Conservation (phyloP, 1,139 yeast species). For the Pichia sp. region DNA sequence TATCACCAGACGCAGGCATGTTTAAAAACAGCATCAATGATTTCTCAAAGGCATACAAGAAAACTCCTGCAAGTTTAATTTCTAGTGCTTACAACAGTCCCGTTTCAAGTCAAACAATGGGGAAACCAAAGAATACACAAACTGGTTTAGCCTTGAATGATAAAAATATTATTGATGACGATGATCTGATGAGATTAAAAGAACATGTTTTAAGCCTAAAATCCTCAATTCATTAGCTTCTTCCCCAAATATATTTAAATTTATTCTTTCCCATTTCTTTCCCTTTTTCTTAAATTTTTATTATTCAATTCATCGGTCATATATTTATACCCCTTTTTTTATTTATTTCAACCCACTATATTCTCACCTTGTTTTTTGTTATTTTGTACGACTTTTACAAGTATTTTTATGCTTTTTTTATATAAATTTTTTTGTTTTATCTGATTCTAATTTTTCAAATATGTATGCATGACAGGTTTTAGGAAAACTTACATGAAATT, state of each 20-base stretch:
- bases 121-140: neutral
- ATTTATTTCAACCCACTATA: neutral
- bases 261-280: neutral
- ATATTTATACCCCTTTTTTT: neutral
- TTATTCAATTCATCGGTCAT: neutral
- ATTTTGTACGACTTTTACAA: too few species aligned
- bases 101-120: neutral
- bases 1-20: conserved; percentile 5
- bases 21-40: conserved; percentile 3
- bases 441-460: too few species aligned
- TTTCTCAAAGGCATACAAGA: conserved; percentile 16
- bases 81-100: conserved; percentile 4
- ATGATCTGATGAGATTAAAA: conserved; percentile 25
- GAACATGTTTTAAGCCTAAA: conserved; percentile 27
- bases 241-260: neutral
- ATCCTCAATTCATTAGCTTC: conserved; percentile 13
- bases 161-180: conserved; percentile 23
- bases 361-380: neutral
- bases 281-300: neutral
- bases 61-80: conserved; percentile 5
- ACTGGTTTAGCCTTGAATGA: neutral
- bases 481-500: too few species aligned
- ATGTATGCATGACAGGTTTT: too few species aligned
- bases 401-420: too few species aligned
- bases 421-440: too few species aligned